Evolutionary conservation across 768 basidiomycete species (phyloP), one percentile per base, ranked within the genome.

Genomic region (Kwoniella heveanensis): DNA sequence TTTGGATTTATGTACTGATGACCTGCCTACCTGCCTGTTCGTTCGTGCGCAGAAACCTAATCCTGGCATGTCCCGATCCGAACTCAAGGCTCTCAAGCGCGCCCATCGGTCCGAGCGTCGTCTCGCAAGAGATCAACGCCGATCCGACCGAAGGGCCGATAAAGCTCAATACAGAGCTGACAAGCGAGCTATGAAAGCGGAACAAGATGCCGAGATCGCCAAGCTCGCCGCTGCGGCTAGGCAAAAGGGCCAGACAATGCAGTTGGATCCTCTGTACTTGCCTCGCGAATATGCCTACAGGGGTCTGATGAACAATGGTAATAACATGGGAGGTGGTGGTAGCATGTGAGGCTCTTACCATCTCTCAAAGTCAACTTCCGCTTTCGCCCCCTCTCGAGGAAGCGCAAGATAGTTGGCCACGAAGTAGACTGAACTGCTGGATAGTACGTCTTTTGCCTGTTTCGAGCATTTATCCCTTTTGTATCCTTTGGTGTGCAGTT

Each of bases 241-340:
- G 21, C 37, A 57, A 15, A 46, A 29, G 25, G 56, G 56, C 2
- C 44, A 57, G 46, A 57, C 7, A 0, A 57, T 57, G 56, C 25
- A 24, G 25, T 57, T 57, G 56, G 56, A 57, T 48, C 44, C 39
- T 26, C 7, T 17, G 1, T 57, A 57, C 24, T 2, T 57, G 27
- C 9, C 37, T 1, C 27, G 21, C 12, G 56, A 47, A 1, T 57
- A 44, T 46, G 29, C 2, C 1, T 5, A 57, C 27, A 57, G 56
- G 21, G 56, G 56, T 27, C 26, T 57, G 15, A 44, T 44, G 5
- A 32, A 32, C 13, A 6, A 13, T 32, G 32, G 32, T 13, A 13
- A 13, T 13, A 32, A 32, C 32, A 32, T 13, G 32, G 32, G 32
- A 6, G 32, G 32, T 32, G 32, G 32, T 32, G 32, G 32, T 13